These are phyloP conservation scores for Cordyceps pruinosa DNA, from an alignment of 2,329 filamentous ascomycete genomes.

Conservation along the genomic window DNA sequence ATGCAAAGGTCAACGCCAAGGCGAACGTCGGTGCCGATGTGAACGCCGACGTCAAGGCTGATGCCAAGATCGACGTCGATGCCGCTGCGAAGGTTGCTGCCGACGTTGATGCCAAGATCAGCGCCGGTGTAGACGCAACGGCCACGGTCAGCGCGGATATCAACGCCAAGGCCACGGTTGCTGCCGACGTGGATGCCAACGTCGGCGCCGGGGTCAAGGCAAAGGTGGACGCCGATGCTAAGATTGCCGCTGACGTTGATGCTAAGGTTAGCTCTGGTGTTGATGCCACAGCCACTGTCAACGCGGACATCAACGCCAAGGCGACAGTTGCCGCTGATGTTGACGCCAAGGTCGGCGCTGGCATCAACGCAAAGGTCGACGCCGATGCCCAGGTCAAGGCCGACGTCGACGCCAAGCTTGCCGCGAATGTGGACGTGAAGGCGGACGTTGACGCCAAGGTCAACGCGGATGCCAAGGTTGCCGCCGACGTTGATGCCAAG, in stretches of 20 bases:
- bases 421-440: neutral
- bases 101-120: neutral
- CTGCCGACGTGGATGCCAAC: neutral
- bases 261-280: neutral
- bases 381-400: neutral
- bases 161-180: constrained; percentile 10
- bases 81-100: constrained; percentile 12
- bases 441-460: neutral
- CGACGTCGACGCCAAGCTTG: neutral
- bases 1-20: neutral
- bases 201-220: neutral
- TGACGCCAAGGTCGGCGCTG: constrained; percentile 22
- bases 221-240: neutral
- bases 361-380: constrained; percentile 18
- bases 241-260: neutral
- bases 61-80: neutral
- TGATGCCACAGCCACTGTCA: neutral
- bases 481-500: constrained; percentile 13
- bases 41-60: too few species aligned
- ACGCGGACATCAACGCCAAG: neutral
- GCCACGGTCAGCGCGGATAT: too few species aligned
- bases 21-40: neutral
- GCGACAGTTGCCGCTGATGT: constrained; percentile 4
- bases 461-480: constrained; percentile 17
- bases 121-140: neutral